Conservation (phyloP, 208 protist genomes). For the Wallacemonas collosoma region DNA sequence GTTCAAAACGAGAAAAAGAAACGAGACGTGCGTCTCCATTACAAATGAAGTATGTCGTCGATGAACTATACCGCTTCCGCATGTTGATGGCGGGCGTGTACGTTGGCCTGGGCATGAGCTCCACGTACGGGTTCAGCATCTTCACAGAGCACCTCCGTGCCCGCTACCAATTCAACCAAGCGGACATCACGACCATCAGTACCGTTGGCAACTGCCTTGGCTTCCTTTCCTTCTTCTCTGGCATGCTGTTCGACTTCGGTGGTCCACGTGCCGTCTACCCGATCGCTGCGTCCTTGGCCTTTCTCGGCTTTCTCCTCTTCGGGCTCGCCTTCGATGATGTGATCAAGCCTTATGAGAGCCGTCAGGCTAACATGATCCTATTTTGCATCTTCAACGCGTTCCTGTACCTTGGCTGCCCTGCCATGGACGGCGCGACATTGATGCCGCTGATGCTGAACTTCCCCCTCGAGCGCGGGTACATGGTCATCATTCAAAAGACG, state of each 20-base stretch:
- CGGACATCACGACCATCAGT: conserved; percentile 83
- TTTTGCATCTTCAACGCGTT: conserved; percentile 76
- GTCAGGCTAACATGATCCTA: conserved; percentile 36
- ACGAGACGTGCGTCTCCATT: neutral
- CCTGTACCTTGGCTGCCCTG: conserved; percentile 56
- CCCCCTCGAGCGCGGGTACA: conserved; percentile 68
- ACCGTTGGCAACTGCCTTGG: conserved; percentile 71
- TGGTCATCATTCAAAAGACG: conserved; percentile 83
- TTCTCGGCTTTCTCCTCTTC: conserved; percentile 65
- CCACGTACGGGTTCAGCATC: conserved; percentile 77
- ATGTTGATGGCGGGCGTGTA: conserved; percentile 79
- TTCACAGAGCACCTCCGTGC: conserved; percentile 56
- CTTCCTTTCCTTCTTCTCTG: conserved; percentile 65
- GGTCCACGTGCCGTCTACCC: conserved; percentile 60
- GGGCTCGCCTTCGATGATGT: conserved; percentile 68
- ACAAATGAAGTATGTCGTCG: conserved; percentile 43
- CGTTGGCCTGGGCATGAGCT: conserved; percentile 64
- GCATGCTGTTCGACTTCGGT: conserved; percentile 73
- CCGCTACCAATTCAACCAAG: conserved; percentile 63
- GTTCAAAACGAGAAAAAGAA: neutral
- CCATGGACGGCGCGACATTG: conserved; percentile 62
- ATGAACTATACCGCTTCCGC: conserved; percentile 70
- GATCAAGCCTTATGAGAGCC: conserved; percentile 36
- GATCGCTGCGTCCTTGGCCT: conserved; percentile 40
- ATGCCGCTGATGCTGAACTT: conserved; percentile 89